Percentiles rank a stretch among this genome's conserved stretches.
These are phyloP conservation scores for Chlorophyllum brunneum DNA, from an alignment of 768 basidiomycete species.

Conservation along the genomic window DNA sequence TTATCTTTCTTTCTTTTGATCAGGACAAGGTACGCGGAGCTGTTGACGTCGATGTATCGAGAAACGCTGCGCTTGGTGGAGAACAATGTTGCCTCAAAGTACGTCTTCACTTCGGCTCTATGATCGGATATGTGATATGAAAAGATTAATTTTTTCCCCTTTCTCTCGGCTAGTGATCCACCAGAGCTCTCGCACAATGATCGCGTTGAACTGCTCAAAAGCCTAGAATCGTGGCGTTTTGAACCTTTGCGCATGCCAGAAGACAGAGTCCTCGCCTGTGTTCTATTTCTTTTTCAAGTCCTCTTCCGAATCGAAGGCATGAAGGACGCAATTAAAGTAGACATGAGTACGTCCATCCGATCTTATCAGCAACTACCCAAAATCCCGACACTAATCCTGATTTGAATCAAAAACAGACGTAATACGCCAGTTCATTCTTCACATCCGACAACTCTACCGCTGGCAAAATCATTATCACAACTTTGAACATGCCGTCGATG, in stretches of 20 bases:
- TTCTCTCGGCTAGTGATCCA: slow-evolving; percentile 33
- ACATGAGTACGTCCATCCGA: slow-evolving; percentile 46
- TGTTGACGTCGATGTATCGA: slow-evolving; percentile 80
- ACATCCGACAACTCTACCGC: slow-evolving; percentile 90
- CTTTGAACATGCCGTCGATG: slow-evolving; percentile 95
- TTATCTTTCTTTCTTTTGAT: not conserved
- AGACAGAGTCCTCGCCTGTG: slow-evolving; percentile 78
- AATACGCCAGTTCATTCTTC: slow-evolving; percentile 74
- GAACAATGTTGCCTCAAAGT: slow-evolving; percentile 58
- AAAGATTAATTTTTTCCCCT: no score
- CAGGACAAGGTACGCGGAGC: slow-evolving; percentile 70
- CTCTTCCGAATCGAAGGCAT: slow-evolving; percentile 78
- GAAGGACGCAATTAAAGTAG: slow-evolving; percentile 51
- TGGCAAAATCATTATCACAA: slow-evolving; percentile 95
- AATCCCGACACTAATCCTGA: slow-evolving; percentile 13
- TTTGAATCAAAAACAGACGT: slow-evolving; percentile 42
- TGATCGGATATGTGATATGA: not conserved
- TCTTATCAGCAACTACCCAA: slow-evolving; percentile 14
- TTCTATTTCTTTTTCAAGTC: slow-evolving; percentile 83
- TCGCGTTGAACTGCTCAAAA: slow-evolving; percentile 59
- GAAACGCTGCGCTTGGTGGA: slow-evolving; percentile 47
- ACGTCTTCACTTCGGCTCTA: slow-evolving; percentile 24
- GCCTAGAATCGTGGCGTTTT: slow-evolving; percentile 83
- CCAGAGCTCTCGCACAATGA: slow-evolving; percentile 43
- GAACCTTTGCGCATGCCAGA: slow-evolving; percentile 82